Evolutionary conservation across 108 stramenopile species (phyloP).

Genomic region (Nannochloropsis granulata): DNA sequence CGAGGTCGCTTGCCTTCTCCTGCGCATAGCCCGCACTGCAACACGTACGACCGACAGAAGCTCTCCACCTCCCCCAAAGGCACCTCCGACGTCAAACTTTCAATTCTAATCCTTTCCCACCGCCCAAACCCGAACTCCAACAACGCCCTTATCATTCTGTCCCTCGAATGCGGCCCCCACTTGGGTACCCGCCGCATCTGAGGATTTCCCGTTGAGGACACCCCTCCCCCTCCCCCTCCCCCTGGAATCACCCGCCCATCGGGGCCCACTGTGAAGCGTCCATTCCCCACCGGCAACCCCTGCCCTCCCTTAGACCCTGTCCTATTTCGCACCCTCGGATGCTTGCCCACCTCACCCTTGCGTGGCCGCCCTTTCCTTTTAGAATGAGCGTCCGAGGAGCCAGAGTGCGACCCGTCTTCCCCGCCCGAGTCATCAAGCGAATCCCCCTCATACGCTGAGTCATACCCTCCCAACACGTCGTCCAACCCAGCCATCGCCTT

Average conservation of each 20-base stretch:
- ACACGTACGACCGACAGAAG: constrained; percentile 28
- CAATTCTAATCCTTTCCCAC: constrained; percentile 27
- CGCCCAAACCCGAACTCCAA: constrained; percentile 35
- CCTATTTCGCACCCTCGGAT: background rate
- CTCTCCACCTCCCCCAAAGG: constrained; percentile 23
- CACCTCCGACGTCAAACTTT: constrained; percentile 1
- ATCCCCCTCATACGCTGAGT: background rate
- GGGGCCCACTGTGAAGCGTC: background rate
- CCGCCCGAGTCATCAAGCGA: background rate
- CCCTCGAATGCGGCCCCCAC: constrained; percentile 36
- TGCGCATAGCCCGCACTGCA: constrained; percentile 41
- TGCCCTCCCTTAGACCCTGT: background rate
- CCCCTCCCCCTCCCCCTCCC: background rate
- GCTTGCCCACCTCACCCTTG: background rate
- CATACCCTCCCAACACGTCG: background rate
- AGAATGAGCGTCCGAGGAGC: background rate
- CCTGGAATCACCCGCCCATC: background rate
- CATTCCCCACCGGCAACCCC: background rate
- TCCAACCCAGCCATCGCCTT: background rate
- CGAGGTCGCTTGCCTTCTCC: constrained; percentile 15
- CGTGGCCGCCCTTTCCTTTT: background rate
- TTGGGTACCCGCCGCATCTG: background rate
- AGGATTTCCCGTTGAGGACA: background rate
- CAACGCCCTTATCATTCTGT: constrained; percentile 28
- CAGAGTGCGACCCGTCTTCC: background rate